These are phyloP conservation scores for Septoria linicola DNA, from an alignment of 2,329 filamentous ascomycete genomes.

Conservation along the genomic window DNA sequence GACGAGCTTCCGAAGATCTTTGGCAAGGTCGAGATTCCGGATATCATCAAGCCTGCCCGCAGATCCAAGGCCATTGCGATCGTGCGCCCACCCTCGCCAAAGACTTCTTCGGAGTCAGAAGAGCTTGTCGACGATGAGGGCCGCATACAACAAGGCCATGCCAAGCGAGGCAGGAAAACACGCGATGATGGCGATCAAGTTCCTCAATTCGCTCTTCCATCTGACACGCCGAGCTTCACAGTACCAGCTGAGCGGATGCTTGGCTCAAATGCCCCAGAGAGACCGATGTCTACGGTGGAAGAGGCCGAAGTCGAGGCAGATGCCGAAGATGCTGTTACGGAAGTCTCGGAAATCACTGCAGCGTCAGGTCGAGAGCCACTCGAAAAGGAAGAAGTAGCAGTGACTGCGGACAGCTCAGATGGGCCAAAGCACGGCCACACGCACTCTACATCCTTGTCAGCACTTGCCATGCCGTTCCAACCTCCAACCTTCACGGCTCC, in stretches of 20 bases:
- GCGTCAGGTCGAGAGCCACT: conserved; percentile 5
- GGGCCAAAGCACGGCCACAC: conserved; percentile 22
- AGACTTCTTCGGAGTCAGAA: conserved; percentile 29
- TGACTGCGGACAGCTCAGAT: conserved; percentile 2
- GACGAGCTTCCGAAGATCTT: conserved; percentile 37
- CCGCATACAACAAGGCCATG: conserved; percentile 61
- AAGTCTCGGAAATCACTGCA: conserved; percentile 21
- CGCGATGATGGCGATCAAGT: conserved; percentile 70
- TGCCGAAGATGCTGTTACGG: conserved; percentile 18
- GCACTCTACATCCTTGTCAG: conserved; percentile 60
- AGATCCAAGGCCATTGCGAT: conserved; percentile 84
- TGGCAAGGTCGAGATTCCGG: conserved; percentile 57
- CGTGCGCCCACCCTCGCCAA: conserved; percentile 48
- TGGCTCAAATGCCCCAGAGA: conserved; percentile 24
- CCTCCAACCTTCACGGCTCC: conserved; percentile 29
- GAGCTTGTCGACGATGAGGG: conserved; percentile 59
- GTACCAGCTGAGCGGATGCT: conserved; percentile 29
- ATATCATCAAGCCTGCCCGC: conserved; percentile 65
- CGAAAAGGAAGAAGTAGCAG: conserved; percentile 9
- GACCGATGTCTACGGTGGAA: conserved; percentile 20
- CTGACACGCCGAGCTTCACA: conserved; percentile 30
- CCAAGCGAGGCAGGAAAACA: conserved; percentile 69
- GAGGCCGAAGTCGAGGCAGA: conserved; percentile 15
- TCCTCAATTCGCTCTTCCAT: conserved; percentile 66
- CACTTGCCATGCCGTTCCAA: conserved; percentile 68